Evolutionary conservation across 2,329 filamentous ascomycete species (phyloP).

Genomic region (Orbilia oligospora): DNA sequence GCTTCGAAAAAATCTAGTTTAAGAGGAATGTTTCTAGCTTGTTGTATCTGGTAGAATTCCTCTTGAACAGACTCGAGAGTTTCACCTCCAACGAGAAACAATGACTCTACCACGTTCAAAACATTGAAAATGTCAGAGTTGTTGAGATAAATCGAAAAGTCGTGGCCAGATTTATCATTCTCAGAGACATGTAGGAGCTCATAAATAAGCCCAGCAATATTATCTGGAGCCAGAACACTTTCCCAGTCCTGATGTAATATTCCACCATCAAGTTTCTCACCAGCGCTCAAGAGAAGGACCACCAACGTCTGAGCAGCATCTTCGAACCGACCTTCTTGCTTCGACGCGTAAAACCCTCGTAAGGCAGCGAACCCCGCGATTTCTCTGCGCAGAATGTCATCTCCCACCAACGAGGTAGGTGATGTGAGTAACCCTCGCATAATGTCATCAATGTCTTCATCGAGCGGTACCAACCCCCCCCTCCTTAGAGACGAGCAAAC

Average conservation of each 20-base stretch:
- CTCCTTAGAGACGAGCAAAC: slow-evolving; percentile 43
- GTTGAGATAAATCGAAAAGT: slow-evolving; percentile 24
- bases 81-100: slow-evolving; percentile 51
- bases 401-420: slow-evolving; percentile 39
- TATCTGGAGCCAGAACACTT: slow-evolving; percentile 42
- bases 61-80: slow-evolving; percentile 49
- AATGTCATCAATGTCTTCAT: slow-evolving; percentile 44
- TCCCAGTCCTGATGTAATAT: slow-evolving; percentile 53
- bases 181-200: slow-evolving; percentile 37
- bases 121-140: slow-evolving; percentile 49
- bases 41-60: slow-evolving; percentile 32
- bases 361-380: slow-evolving; percentile 57
- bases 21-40: slow-evolving; percentile 6
- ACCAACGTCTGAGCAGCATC: slow-evolving; percentile 50
- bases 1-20: slow-evolving; percentile 50
- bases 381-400: slow-evolving; percentile 54
- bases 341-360: slow-evolving; percentile 51
- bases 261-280: slow-evolving; percentile 52
- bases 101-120: slow-evolving; percentile 37
- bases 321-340: slow-evolving; percentile 26
- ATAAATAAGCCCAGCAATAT: slow-evolving; percentile 55
- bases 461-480: slow-evolving; percentile 22
- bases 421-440: slow-evolving; percentile 45
- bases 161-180: neutral
- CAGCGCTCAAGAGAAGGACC: slow-evolving; percentile 47